phyloP scores from a whole-genome alignment of 106 monocot genomes.

The Acorus calamus region DNA sequence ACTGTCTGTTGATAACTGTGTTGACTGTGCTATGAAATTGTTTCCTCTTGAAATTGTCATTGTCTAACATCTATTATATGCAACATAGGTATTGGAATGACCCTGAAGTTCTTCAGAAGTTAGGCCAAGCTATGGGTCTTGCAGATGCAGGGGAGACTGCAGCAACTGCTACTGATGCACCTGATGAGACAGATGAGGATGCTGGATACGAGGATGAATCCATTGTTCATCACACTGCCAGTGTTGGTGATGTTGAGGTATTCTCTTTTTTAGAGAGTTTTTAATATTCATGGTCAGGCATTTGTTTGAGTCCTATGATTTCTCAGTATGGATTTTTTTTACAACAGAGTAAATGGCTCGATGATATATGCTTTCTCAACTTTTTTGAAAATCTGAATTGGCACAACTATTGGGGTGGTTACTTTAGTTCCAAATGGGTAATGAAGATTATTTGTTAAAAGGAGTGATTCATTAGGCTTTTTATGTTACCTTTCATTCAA shows the following conservation, averaged over 20 bases:
- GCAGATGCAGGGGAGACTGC: conserved; percentile 36
- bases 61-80: not conserved
- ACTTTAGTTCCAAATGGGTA: no score
- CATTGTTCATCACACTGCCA: conserved; percentile 79
- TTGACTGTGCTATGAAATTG: not conserved
- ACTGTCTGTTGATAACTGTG: not conserved
- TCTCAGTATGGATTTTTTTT: no score
- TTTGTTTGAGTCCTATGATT: no score
- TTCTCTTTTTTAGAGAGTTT: not conserved
- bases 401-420: no score
- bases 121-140: conserved; percentile 78
- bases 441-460: no score
- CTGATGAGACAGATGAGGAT: conserved; percentile 71
- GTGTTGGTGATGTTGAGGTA: conserved; percentile 85
- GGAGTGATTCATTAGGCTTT: no score
- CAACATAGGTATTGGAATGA: conserved; percentile 87
- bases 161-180: conserved; percentile 27
- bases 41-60: conserved; percentile 1
- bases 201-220: conserved; percentile 76
- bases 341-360: no score
- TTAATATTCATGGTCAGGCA: no score
- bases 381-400: no score
- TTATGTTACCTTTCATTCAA: no score
- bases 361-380: no score
- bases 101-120: conserved; percentile 67